These are phyloP conservation scores for Odontarrhena argentea DNA, from an alignment of 345 rosid genomes.

Conservation along the genomic window DNA sequence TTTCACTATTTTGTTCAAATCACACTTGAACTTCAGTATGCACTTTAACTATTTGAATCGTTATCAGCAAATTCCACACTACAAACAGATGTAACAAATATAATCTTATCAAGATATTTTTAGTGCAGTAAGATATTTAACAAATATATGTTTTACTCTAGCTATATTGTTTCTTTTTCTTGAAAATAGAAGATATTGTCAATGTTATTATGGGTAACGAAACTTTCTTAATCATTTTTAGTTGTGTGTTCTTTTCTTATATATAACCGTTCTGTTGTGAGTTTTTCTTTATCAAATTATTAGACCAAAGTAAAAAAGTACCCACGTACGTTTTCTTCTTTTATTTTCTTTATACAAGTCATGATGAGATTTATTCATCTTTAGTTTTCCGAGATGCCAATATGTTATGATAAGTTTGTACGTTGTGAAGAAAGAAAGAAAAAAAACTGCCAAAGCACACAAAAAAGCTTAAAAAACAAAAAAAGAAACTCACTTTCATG, in stretches of 20 bases:
- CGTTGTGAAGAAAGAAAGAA: neutral
- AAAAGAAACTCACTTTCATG: slow-evolving; percentile 38
- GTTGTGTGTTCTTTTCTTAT: neutral
- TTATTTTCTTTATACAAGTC: slow-evolving; percentile 32
- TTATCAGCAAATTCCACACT: too few species aligned
- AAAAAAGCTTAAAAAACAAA: slow-evolving; percentile 10
- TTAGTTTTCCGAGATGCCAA: slow-evolving; percentile 32
- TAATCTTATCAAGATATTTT: too few species aligned
- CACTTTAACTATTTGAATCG: too few species aligned
- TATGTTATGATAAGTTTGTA: slow-evolving; percentile 14
- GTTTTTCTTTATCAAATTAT: slow-evolving; percentile 16
- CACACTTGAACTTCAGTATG: too few species aligned
- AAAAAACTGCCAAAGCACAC: slow-evolving; percentile 27
- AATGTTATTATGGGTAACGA: too few species aligned
- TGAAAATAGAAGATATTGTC: too few species aligned
- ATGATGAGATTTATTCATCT: slow-evolving; percentile 19
- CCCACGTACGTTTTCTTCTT: slow-evolving; percentile 29
- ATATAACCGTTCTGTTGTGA: neutral
- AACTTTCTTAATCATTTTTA: neutral
- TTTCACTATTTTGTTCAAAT: too few species aligned
- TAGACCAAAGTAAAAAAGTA: slow-evolving; percentile 27
- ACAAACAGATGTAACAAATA: too few species aligned
- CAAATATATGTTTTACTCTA: too few species aligned
- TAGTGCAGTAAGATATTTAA: too few species aligned
- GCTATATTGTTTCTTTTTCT: too few species aligned